These are phyloP conservation scores for Rhizomucor miehei DNA, from an alignment of 371 early-diverging fungal species.

Conservation along the genomic window DNA sequence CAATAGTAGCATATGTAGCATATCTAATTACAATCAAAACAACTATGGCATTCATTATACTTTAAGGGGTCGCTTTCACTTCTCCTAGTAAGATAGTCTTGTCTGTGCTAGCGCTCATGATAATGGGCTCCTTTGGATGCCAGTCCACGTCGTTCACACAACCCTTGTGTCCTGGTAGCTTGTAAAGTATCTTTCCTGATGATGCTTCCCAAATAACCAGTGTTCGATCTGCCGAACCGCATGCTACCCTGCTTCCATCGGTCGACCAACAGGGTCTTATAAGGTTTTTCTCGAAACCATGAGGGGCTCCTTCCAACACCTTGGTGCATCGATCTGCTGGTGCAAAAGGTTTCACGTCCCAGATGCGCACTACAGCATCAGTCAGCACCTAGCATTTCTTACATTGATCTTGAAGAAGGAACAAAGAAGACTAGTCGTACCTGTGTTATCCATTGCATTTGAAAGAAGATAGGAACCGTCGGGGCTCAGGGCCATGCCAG, in stretches of 20 bases:
- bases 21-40: background rate
- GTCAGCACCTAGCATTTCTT: background rate
- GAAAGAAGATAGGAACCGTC: constrained; percentile 81
- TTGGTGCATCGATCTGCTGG: constrained; percentile 62
- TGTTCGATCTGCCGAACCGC: constrained; percentile 91
- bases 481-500: constrained; percentile 83
- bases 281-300: constrained; percentile 92
- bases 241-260: constrained; percentile 87
- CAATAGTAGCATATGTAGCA: background rate
- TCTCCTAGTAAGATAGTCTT: constrained; percentile 87
- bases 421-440: constrained; percentile 22
- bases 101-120: constrained; percentile 85
- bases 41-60: background rate
- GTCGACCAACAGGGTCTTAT: constrained; percentile 87
- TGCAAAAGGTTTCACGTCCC: constrained; percentile 93
- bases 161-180: constrained; percentile 96
- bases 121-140: constrained; percentile 87
- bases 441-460: constrained; percentile 91
- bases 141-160: constrained; percentile 96
- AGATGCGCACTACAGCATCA: constrained; percentile 67
- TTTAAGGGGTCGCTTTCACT: constrained; percentile 38
- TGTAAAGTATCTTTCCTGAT: constrained; percentile 85
- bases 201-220: constrained; percentile 94
- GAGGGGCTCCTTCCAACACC: constrained; percentile 87
- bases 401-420: too few species aligned